Conservation (phyloP, 2,329 filamentous ascomycete species). For the Aciculosporium take region DNA sequence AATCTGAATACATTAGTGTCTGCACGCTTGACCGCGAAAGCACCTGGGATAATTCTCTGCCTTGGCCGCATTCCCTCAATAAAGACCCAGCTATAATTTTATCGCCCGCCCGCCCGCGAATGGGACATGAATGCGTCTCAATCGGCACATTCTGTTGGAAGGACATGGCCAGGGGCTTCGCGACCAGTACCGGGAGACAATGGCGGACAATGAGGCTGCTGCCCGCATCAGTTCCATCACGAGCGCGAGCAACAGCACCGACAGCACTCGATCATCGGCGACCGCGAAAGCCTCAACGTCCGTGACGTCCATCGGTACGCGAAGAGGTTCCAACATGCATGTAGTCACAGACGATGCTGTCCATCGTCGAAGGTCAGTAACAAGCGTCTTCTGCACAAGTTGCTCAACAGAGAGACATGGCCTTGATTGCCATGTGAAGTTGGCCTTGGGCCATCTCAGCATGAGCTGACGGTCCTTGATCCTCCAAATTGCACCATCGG, state of each 20-base stretch:
- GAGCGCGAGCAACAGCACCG: conserved; percentile 37
- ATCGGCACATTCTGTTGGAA: conserved; percentile 9
- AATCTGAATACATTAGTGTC: background rate
- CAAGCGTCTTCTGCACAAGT: background rate
- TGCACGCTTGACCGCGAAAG: background rate
- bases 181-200: conserved; percentile 31
- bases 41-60: background rate
- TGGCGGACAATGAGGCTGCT: conserved; percentile 52
- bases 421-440: background rate
- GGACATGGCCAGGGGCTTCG: conserved; percentile 19
- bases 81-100: no score
- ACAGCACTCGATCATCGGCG: conserved; percentile 51
- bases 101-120: conserved; percentile 9
- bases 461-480: background rate
- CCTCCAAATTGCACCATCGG: background rate
- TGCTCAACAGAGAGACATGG: background rate
- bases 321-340: conserved; percentile 14
- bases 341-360: conserved; percentile 28
- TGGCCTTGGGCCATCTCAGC: background rate
- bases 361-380: conserved; percentile 24
- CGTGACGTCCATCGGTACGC: conserved; percentile 15
- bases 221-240: conserved; percentile 40
- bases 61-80: background rate
- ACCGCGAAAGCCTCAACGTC: conserved; percentile 40
- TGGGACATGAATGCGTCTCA: conserved; percentile 19